Evolutionary conservation across 2,329 filamentous ascomycete species (phyloP).

Genomic region (Diaporthe eres): DNA sequence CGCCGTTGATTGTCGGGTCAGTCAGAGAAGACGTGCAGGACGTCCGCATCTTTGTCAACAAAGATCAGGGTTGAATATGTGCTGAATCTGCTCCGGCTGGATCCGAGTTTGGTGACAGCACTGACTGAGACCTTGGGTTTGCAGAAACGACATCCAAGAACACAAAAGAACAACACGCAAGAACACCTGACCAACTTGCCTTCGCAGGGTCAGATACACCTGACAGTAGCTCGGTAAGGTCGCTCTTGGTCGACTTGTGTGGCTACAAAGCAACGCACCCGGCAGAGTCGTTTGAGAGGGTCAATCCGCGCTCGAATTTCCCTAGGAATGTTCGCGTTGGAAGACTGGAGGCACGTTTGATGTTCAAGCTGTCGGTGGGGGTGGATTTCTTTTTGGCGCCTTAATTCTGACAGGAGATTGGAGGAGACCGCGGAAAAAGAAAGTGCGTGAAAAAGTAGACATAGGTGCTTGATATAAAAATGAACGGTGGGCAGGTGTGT

Average conservation of each 20-base stretch:
- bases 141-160: not conserved
- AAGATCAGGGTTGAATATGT: not conserved
- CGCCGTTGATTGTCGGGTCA: conserved; percentile 16
- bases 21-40: conserved; percentile 2
- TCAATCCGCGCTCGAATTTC: not conserved
- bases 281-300: not conserved
- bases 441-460: conserved; percentile 26
- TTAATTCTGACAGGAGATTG: conserved; percentile 28
- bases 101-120: not conserved
- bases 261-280: not conserved
- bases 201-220: not conserved
- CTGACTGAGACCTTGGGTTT: not conserved
- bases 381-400: not conserved
- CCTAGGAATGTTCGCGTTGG: not conserved
- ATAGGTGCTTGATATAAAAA: conserved; percentile 35
- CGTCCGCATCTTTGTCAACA: conserved; percentile 17
- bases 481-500: not conserved
- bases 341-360: conserved; percentile 12
- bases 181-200: conserved; percentile 1
- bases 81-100: conserved; percentile 1
- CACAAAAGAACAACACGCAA: not conserved
- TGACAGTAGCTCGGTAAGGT: not conserved
- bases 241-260: not conserved
- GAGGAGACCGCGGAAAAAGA: conserved; percentile 20
- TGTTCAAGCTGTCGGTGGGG: conserved; percentile 10